Base-by-base conservation (phyloP, 2,329 filamentous ascomycete species). In the Colletotrichum siamense region DNA sequence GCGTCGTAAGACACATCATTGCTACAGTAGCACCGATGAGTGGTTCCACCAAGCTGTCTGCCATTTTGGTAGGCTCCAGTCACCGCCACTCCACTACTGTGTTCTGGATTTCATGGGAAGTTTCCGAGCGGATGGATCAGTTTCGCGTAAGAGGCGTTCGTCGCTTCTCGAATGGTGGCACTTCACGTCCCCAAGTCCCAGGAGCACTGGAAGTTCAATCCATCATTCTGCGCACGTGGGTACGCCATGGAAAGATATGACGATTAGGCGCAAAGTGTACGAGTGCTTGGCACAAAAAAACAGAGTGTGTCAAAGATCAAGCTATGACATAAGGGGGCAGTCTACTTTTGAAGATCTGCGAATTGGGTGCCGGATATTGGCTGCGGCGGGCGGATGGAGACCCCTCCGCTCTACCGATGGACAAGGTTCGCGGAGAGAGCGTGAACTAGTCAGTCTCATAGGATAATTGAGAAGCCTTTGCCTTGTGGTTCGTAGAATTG, bases 1-100 rank as follows among this genome's bases (percentile, higher is more conserved):
- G 32, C 8, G 72, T 75, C 6, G 72, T 75, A 49, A 71, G 16
- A n/a, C 72, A 75, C 32, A 75, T 75, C 72, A 75, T 75, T 28
- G 67, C 52, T 24, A 61, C 44, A 2, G 72, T 75, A 16, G 72
- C 44, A 30, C 72, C 72, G 8, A 71, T 36, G 7, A 75, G 8
- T 9, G 49, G 18, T 6, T 13, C 68, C n/a, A 30, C 68, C 62
- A 66, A 52, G 22, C 22, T 52, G 28, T 75, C 72, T 34, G 68
- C 49, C 72, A 75, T 75, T 44, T 10, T 32, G 24, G 62, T 63
- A 15, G 15, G 49, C 61, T 62, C 28, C 10, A 24, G n/a, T 59
- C 32, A 49, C 34, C 24, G 18, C 57, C 22, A 15, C 34, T 8
- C n/a, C 12, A 24, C 34, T 64, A 18, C 13, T 59, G 22, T 63